These are phyloP conservation scores for Thalassiosira delicatula DNA, from an alignment of 352 stramenopile genomes.

Conservation along the genomic window DNA sequence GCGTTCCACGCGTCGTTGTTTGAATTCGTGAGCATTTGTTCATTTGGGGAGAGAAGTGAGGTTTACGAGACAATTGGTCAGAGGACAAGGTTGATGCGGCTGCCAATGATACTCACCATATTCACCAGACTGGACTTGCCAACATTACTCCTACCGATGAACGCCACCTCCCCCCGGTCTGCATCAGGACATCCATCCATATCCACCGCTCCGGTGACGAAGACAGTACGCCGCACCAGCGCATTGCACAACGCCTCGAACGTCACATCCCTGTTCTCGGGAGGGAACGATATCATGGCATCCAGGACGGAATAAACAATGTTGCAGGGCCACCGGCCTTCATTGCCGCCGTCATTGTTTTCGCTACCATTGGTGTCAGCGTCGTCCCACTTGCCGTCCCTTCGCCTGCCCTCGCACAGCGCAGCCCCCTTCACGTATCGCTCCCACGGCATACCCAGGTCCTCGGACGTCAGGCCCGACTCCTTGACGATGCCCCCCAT, in stretches of 20 bases:
- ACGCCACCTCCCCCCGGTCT: conserved; percentile 81
- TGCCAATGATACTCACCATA: conserved; percentile 69
- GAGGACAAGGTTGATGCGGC: conserved; percentile 2
- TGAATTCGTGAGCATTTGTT: conserved; percentile 14
- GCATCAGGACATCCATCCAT: conserved; percentile 74
- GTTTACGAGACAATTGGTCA: background rate
- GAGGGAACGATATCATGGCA: conserved; percentile 81
- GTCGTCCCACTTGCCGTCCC: conserved; percentile 58
- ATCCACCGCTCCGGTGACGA: conserved; percentile 80
- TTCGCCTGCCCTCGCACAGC: conserved; percentile 72
- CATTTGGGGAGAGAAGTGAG: background rate
- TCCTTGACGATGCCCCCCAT: conserved; percentile 69
- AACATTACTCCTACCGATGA: conserved; percentile 85
- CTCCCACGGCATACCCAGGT: conserved; percentile 74
- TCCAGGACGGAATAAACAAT: conserved; percentile 80
- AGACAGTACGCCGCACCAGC: conserved; percentile 78
- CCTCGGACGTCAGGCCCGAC: conserved; percentile 50
- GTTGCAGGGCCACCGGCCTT: conserved; percentile 75
- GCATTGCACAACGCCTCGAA: conserved; percentile 84
- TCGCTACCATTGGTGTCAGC: conserved; percentile 19
- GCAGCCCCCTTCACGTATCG: conserved; percentile 77
- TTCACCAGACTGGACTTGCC: conserved; percentile 83
- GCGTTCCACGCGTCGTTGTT: conserved; percentile 6
- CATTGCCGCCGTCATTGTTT: conserved; percentile 19
- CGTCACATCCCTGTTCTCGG: conserved; percentile 79